A percentile compares a stretch with the other conserved stretches of the same genome.
These are phyloP conservation scores for Harrya chromipes DNA, from an alignment of 768 basidiomycete genomes.

Conservation along the genomic window DNA sequence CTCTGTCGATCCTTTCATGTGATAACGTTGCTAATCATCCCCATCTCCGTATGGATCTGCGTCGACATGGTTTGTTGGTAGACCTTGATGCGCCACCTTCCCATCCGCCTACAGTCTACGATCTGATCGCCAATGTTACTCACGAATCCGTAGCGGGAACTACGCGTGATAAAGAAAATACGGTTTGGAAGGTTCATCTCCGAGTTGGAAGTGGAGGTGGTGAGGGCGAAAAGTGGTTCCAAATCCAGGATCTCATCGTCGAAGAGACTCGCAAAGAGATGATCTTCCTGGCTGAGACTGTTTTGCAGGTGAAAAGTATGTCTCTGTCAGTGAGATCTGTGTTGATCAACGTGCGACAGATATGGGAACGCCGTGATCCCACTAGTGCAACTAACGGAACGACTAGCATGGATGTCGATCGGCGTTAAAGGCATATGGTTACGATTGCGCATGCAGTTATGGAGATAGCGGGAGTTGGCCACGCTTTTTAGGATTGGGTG, in stretches of 20 bases:
- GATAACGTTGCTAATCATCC: constrained; percentile 18
- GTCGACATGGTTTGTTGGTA: constrained; percentile 32
- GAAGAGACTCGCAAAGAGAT: constrained; percentile 96
- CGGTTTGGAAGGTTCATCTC: constrained; percentile 90
- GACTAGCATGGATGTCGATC: constrained; percentile 34
- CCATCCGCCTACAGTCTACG: constrained; percentile 72
- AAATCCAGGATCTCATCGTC: constrained; percentile 94
- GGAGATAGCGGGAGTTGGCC: constrained; percentile 31
- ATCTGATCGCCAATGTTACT: constrained; percentile 93
- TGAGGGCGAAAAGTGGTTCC: constrained; percentile 91
- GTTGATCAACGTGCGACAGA: constrained; percentile 36
- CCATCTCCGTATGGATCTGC: constrained; percentile 25
- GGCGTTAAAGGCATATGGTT: constrained; percentile 10
- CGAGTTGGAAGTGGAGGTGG: constrained; percentile 72
- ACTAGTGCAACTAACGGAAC: constrained; percentile 14
- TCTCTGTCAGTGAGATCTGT: constrained; percentile 1
- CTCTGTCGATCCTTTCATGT: constrained; percentile 24
- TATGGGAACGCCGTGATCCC: constrained; percentile 57
- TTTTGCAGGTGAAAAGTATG: constrained; percentile 68
- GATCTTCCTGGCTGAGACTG: constrained; percentile 97
- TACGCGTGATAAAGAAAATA: constrained; percentile 86
- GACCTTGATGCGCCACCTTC: constrained; percentile 72
- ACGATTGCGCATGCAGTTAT: constrained; percentile 7
- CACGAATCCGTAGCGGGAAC: constrained; percentile 97
- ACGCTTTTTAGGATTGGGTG: constrained; percentile 20